These are phyloP conservation scores for Craterostigma plantagineum DNA, from an alignment of 257 asterid genomes.

Conservation along the genomic window DNA sequence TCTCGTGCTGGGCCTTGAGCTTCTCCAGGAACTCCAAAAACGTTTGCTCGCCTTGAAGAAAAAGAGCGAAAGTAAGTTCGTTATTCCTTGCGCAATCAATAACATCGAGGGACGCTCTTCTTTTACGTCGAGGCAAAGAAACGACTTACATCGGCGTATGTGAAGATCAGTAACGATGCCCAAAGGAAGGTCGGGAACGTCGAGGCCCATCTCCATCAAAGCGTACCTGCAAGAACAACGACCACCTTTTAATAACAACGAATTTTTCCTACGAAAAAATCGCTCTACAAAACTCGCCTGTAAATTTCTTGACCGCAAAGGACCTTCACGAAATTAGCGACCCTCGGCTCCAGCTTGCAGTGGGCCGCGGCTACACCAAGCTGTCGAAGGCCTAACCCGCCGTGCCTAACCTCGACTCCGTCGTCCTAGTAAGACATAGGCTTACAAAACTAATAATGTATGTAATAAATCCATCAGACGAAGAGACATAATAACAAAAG, in stretches of 20 bases:
- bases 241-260: not conserved
- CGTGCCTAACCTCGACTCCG: slow-evolving; percentile 75
- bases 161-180: slow-evolving; percentile 62
- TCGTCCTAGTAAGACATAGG: slow-evolving; percentile 33
- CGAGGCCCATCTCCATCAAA: slow-evolving; percentile 70
- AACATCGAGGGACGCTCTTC: no score
- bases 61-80: not conserved
- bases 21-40: slow-evolving; percentile 23
- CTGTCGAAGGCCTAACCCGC: slow-evolving; percentile 61
- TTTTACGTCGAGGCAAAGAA: no score
- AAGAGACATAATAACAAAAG: not conserved
- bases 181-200: slow-evolving; percentile 57
- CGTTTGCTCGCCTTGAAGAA: slow-evolving; percentile 47
- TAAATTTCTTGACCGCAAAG: slow-evolving; percentile 73
- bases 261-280: no score
- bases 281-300: no score
- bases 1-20: slow-evolving; percentile 10
- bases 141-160: slow-evolving; percentile 39
- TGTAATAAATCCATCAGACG: no score
- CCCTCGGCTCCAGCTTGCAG: slow-evolving; percentile 60
- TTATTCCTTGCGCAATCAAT: no score
- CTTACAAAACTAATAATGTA: no score
- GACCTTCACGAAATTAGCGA: slow-evolving; percentile 60
- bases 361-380: slow-evolving; percentile 54
- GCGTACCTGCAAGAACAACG: slow-evolving; percentile 45